Conservation (phyloP, 2,329 filamentous ascomycete species). For the Cladosporium sp. region DNA sequence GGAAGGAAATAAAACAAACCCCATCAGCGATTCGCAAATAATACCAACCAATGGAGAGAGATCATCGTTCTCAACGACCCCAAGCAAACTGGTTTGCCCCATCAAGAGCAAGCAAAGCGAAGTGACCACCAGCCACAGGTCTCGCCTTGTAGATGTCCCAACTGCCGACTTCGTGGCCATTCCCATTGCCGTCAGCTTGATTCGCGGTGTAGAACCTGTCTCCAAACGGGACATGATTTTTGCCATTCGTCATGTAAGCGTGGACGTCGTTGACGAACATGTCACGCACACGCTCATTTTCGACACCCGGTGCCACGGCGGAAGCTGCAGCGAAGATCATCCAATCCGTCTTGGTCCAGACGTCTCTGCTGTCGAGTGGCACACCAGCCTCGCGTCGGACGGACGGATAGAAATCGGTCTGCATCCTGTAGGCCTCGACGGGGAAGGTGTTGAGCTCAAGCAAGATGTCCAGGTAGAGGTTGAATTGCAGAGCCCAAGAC, state of each 20-base stretch:
- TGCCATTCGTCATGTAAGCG: slow-evolving; percentile 39
- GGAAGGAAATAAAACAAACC: too few species aligned
- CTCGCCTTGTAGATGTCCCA: slow-evolving; percentile 36
- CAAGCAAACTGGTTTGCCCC: slow-evolving; percentile 6
- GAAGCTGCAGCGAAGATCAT: slow-evolving; percentile 45
- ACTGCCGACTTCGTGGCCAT: slow-evolving; percentile 25
- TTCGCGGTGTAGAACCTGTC: slow-evolving; percentile 39
- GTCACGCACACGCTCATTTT: slow-evolving; percentile 37
- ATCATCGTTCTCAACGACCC: too few species aligned
- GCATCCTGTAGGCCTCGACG: slow-evolving; percentile 47
- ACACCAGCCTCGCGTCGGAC: slow-evolving; percentile 45
- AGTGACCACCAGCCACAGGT: slow-evolving; percentile 42
- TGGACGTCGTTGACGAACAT: slow-evolving; percentile 45
- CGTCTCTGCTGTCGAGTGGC: slow-evolving; percentile 46
- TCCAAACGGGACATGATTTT: slow-evolving; percentile 42
- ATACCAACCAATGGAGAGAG: too few species aligned
- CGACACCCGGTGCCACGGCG: slow-evolving; percentile 25
- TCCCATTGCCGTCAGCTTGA: slow-evolving; percentile 19
- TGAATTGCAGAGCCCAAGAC: slow-evolving; percentile 47
- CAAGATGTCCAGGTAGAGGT: slow-evolving; percentile 47
- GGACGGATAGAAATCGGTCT: slow-evolving; percentile 49
- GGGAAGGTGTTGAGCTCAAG: slow-evolving; percentile 46
- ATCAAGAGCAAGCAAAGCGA: slow-evolving; percentile 38
- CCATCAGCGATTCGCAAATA: too few species aligned
- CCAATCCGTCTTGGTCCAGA: slow-evolving; percentile 40